Base-by-base conservation (phyloP, 495 filamentous ascomycete genomes). In the Aspergillus steynii region DNA sequence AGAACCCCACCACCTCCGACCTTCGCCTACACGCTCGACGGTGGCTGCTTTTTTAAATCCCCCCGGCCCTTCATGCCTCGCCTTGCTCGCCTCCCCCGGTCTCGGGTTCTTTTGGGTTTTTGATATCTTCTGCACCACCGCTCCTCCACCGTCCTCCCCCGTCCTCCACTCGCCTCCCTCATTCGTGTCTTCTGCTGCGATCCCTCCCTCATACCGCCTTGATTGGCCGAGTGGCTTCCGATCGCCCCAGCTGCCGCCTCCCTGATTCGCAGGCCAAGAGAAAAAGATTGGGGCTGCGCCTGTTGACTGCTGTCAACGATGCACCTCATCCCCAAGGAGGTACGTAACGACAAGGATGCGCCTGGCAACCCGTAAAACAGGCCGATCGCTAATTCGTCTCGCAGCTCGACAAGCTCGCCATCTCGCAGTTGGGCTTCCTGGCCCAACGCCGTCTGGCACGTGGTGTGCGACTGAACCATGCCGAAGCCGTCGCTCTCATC, bases 331-430 rank as follows among this genome's bases (percentile, higher is more conserved):
- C 92, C 92, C 1, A 90, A 87, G 80, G 92, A 96, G 86, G 92
- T 93, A 74, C 65, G 83, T 81, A 27, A 46, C 47, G 50, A 28
- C 61, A 61, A 29, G 29, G 5, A 20, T 37, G 5, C 3, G 8
- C 32, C 12, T 42, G 34, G n/a, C 52, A 37, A 14, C 54, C 12
- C 58, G 10, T 26, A 2, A 20, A 29, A 27, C 47, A 9, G 9
- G 32, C 45, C 4, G 28, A 42, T 50, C 55, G 45, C 45, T 32
- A 26, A 53, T 15, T 5, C 5, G 4, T 29, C n/a, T 29, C 27
- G 8, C 64, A 98, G 96, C 79, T 98, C 65, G 95, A 99, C 81
- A 99, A 99, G 85, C 91, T 99, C 76, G 83, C 87, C 67, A 94
- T 96, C 71, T 93, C 93, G 31, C 93, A 97, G 69, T 76, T 96